phyloP scores from a whole-genome alignment of 1,139 yeast genomes.

The Yamadazyma triangularis region DNA sequence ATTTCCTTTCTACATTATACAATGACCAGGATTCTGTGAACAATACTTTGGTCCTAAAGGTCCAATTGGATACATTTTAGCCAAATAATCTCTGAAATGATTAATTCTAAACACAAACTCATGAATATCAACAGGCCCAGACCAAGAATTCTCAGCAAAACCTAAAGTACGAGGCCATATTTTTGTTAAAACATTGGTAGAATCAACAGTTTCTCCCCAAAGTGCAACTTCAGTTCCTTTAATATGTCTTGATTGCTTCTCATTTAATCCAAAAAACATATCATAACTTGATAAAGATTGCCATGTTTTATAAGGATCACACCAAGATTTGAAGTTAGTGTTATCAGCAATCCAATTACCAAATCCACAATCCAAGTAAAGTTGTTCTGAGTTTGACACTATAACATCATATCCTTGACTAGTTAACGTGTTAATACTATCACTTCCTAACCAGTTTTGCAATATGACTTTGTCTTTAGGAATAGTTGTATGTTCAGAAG shows the following conservation, averaged over 20 bases:
- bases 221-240: constrained; percentile 44
- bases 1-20: constrained; percentile 29
- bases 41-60: constrained; percentile 43
- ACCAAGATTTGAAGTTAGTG: constrained; percentile 34
- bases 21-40: constrained; percentile 35
- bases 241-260: constrained; percentile 34
- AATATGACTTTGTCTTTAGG: constrained; percentile 20
- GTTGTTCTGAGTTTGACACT: constrained; percentile 32
- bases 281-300: no score
- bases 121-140: constrained; percentile 36
- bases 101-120: constrained; percentile 37
- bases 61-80: constrained; percentile 29
- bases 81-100: constrained; percentile 42
- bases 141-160: constrained; percentile 44
- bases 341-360: constrained; percentile 38
- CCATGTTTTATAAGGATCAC: constrained; percentile 45
- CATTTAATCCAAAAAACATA: no score
- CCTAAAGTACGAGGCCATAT: constrained; percentile 50
- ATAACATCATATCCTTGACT: constrained; percentile 39
- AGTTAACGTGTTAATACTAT: constrained; percentile 25
- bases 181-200: constrained; percentile 31
- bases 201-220: constrained; percentile 45
- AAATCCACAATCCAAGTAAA: constrained; percentile 46
- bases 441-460: constrained; percentile 38
- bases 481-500: constrained; percentile 22